Percentiles rank a stretch among this genome's conserved stretches.
phyloP scores from a whole-genome alignment of 2,329 filamentous ascomycete species.

The Taxawa tesnikishii region DNA sequence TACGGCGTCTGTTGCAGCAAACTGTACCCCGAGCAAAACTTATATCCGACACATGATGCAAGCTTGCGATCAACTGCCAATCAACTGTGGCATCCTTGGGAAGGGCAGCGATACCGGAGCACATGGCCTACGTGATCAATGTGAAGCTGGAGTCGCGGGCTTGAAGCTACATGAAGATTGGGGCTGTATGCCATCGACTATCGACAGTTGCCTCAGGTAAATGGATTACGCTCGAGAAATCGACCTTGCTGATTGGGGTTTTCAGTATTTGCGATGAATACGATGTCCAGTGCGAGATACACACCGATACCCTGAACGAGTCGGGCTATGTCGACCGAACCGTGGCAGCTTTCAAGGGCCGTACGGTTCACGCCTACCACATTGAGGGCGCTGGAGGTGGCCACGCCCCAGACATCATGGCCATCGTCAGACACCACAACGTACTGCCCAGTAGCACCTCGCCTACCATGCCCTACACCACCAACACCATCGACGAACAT shows the following conservation, averaged over 20 bases:
- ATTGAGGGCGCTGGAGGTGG: conserved; percentile 92
- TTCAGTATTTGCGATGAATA: conserved; percentile 74
- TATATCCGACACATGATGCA: conserved; percentile 85
- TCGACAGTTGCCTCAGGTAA: conserved; percentile 84
- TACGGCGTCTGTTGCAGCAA: conserved; percentile 82
- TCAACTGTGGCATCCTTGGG: conserved; percentile 84
- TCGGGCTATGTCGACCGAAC: conserved; percentile 94
- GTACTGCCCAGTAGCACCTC: conserved; percentile 87
- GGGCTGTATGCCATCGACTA: conserved; percentile 82
- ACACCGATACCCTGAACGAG: conserved; percentile 93
- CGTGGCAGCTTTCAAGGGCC: conserved; percentile 68
- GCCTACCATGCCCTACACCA: conserved; percentile 79
- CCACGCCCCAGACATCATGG: conserved; percentile 92
- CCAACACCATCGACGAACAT: conserved; percentile 90
- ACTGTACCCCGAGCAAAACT: conserved; percentile 75
- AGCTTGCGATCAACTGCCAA: conserved; percentile 64
- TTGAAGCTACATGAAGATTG: conserved; percentile 95
- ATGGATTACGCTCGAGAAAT: too few relatives aligned
- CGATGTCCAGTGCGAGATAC: conserved; percentile 87
- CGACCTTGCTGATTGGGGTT: too few relatives aligned
- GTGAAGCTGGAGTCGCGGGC: conserved; percentile 72
- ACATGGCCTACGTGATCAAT: conserved; percentile 62
- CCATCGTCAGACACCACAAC: conserved; percentile 76
- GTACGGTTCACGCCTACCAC: conserved; percentile 93
- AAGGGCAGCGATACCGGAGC: conserved; percentile 81